These are phyloP conservation scores for Austroboletus eburneus DNA, from an alignment of 768 basidiomycete genomes.

Conservation along the genomic window DNA sequence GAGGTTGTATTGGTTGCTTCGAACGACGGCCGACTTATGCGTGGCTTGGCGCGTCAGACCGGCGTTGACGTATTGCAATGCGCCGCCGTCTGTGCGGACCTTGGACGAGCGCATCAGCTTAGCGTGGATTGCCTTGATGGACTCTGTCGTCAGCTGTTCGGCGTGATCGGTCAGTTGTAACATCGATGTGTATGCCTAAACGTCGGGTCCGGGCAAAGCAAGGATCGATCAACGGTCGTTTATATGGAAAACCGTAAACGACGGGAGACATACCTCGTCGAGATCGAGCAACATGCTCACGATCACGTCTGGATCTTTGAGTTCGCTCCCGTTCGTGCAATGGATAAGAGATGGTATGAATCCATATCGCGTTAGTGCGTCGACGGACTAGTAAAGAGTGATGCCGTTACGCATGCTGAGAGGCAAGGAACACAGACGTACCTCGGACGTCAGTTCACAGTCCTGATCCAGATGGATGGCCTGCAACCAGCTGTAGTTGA, in stretches of 20 bases:
- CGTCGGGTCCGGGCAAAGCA: not conserved
- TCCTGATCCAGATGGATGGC: constrained; percentile 27
- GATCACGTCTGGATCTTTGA: constrained; percentile 22
- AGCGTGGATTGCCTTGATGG: constrained; percentile 27
- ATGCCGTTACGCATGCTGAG: not conserved
- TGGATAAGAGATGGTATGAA: constrained; percentile 22
- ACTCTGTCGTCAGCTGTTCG: constrained; percentile 26
- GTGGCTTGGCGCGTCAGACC: constrained; percentile 27
- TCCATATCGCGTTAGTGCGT: constrained; percentile 25
- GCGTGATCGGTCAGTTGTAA: constrained; percentile 19
- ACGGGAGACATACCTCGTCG: constrained; percentile 19
- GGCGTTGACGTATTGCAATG: constrained; percentile 28
- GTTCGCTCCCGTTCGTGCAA: constrained; percentile 20
- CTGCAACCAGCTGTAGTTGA: constrained; percentile 31
- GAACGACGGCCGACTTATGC: constrained; percentile 27
- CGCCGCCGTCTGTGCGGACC: constrained; percentile 19
- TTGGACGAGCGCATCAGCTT: constrained; percentile 32
- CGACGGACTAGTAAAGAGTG: constrained; percentile 19
- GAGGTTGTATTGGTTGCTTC: constrained; percentile 32
- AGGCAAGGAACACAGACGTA: not conserved
- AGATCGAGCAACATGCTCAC: constrained; percentile 20
- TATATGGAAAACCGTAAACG: not conserved
- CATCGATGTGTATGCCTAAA: constrained; percentile 24
- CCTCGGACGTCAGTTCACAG: constrained; percentile 20
- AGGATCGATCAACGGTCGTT: not conserved